Evolutionary conservation across 2,329 filamentous ascomycete genomes (phyloP).

Genomic region (Sclerotinia subarctica): DNA sequence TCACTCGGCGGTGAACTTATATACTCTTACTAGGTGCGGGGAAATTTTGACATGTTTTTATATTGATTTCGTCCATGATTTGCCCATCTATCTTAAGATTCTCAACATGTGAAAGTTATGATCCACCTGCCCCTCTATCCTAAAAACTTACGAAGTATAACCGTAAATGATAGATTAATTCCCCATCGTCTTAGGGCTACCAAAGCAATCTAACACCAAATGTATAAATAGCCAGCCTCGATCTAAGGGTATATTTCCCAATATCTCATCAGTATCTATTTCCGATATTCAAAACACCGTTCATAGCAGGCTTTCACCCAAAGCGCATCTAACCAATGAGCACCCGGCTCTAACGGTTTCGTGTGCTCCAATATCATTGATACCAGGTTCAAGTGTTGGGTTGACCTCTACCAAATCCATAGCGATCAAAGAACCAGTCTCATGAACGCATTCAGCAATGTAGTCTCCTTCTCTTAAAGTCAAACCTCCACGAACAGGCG

Average conservation of each 20-base stretch:
- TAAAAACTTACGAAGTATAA: not conserved
- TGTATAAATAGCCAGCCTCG: not conserved
- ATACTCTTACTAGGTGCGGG: not conserved
- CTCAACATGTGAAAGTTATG: not conserved
- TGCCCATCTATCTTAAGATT: not conserved
- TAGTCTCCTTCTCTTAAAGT: constrained; percentile 95
- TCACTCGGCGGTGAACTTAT: not conserved
- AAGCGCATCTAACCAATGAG: constrained; percentile 83
- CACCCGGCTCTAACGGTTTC: constrained; percentile 91
- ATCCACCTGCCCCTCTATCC: constrained; percentile 3
- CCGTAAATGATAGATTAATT: not conserved
- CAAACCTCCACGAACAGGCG: constrained; percentile 86
- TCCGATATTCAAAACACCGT: not conserved
- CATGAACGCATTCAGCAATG: constrained; percentile 84
- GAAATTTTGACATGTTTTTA: not conserved
- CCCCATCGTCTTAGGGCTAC: not conserved
- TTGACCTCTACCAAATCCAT: constrained; percentile 84
- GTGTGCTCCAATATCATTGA: constrained; percentile 59
- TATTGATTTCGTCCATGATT: constrained; percentile 5
- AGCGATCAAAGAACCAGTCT: constrained; percentile 73
- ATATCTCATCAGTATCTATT: not conserved
- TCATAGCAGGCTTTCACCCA: constrained; percentile 86
- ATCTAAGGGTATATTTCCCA: constrained; percentile 6
- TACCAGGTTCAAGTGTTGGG: constrained; percentile 61
- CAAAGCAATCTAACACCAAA: not conserved